These are phyloP conservation scores for Russula emetica DNA, from an alignment of 768 basidiomycete species.

Conservation along the genomic window DNA sequence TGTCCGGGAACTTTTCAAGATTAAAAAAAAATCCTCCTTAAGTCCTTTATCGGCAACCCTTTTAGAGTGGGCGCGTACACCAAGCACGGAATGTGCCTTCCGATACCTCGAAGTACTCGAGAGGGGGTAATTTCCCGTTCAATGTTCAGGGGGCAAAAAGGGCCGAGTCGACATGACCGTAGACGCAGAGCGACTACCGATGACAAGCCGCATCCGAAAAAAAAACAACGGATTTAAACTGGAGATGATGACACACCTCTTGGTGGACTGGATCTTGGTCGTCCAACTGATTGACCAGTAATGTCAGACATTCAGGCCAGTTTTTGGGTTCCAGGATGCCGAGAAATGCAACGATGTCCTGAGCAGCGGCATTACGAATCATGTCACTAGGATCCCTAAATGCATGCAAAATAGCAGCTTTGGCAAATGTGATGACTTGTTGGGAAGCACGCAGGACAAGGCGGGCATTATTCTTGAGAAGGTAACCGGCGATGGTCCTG, in stretches of 20 bases:
- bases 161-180: not conserved
- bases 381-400: conserved; percentile 79
- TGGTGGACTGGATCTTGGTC: conserved; percentile 69
- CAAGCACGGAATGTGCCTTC: not conserved
- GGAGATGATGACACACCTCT: conserved; percentile 57
- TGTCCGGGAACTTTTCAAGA: not conserved
- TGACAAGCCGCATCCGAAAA: not conserved
- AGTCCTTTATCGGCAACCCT: conserved; percentile 3
- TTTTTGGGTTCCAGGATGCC: conserved; percentile 83
- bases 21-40: not conserved
- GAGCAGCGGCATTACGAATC: conserved; percentile 91
- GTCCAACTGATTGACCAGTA: conserved; percentile 78
- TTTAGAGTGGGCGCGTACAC: not conserved
- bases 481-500: conserved; percentile 91
- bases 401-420: conserved; percentile 70
- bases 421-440: conserved; percentile 68
- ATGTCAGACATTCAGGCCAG: conserved; percentile 92
- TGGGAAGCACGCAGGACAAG: conserved; percentile 64
- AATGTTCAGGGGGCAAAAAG: not conserved
- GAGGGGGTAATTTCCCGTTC: not conserved
- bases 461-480: conserved; percentile 93
- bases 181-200: not conserved
- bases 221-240: not conserved
- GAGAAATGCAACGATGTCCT: conserved; percentile 87
- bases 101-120: conserved; percentile 1